Base-by-base conservation (phyloP, 441 rosid genomes). In the Pelargonium myrrhifolium region DNA sequence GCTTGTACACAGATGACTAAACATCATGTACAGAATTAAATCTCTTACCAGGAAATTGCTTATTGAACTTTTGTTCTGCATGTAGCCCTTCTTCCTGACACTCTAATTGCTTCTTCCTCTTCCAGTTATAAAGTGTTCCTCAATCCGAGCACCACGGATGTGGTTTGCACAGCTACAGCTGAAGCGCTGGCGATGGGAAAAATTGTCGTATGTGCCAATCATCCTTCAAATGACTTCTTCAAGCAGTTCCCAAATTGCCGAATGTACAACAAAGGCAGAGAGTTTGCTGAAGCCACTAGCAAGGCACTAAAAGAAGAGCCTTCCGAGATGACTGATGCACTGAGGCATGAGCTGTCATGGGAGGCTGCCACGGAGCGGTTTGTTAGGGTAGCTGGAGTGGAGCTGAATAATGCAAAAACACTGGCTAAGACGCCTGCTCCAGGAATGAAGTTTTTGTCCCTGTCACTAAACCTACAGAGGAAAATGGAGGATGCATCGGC, bases 181-280 rank as follows among this genome's bases (percentile, higher is more conserved):
- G 99, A 94, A 84, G 99, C 98, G 45, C 77, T 94, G 76, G 99
- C 99, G 35, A 94, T 94, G 99, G 98, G 98, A 1, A 94, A 94
- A 75, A 77, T 71, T 2, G 97, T 88, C 49, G 86, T 94, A 9
- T 89, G 96, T 60, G 91, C 97, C 59, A 79, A 94, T 67, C 98
- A 92, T 78, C 77, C 84, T 55, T 92, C 97, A 2, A 94, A 94
- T 31, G 90, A 88, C 64, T 94, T 91, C 84, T 94, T 94, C 83
- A 94, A 85, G 84, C 96, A 87, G 83, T 91, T 94, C 67, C 83
- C 92, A 5, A 94, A 89, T 77, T 94, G 99, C 78, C 77, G 78
- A 65, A 76, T 66, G 18, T 93, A 85, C 15, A 76, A 80, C 39
- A 78, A 83, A 53, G 67, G 74, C 24, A 71, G 76, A 0, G 96